Evolutionary conservation across 2,329 filamentous ascomycete genomes (phyloP), one percentile per base, ranked within the genome.

Genomic region (Huntiella savannae): DNA sequence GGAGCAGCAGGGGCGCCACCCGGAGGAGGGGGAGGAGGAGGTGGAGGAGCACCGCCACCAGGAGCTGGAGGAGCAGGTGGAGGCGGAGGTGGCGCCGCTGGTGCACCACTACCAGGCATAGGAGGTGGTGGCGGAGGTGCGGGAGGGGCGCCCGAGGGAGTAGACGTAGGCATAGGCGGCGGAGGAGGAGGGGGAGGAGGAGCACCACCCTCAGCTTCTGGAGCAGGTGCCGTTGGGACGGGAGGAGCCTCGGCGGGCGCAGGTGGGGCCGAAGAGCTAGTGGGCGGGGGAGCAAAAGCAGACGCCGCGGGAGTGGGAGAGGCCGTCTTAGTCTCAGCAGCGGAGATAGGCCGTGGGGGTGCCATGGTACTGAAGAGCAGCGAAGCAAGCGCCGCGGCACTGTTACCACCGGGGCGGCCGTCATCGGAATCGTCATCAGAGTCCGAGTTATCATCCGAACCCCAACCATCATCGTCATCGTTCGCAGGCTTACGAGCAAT

Each of bases 351-450:
- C 44, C 88, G 77, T 11, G 91, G 88, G 35, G 91, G 88, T 7
- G 75, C 88, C 87, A 98, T 96, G 44, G 87, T 94, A 49, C 91
- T 88, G 59, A 98, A 98, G 15, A 98, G 71, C 50, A 95, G 91
- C 5, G 84, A 93, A 12, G 91, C 91, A 34, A 98, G 74, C 55
- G 94, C 84, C 50, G 92, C 91, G 42, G 91, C 91, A 54, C 77
- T 85, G 49, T 81, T 78, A 46, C 84, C 84, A 43, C 82, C 82
- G 13, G 83, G 79, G 7, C 79, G 74, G 46, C 86, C 81, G 47
- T 87, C 82, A 47, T 88, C 80, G 33, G 76, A 78, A 45, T 84
- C 81, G 46, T 82, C 77, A 15, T 81, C 77, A 3, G 70, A 68
- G 15, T 69, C 66, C 15, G 65, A 63, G 28, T 67, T 63, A 55